Evolutionary conservation across 768 basidiomycete genomes (phyloP).

Genomic region (Boletus eberwhitei): DNA sequence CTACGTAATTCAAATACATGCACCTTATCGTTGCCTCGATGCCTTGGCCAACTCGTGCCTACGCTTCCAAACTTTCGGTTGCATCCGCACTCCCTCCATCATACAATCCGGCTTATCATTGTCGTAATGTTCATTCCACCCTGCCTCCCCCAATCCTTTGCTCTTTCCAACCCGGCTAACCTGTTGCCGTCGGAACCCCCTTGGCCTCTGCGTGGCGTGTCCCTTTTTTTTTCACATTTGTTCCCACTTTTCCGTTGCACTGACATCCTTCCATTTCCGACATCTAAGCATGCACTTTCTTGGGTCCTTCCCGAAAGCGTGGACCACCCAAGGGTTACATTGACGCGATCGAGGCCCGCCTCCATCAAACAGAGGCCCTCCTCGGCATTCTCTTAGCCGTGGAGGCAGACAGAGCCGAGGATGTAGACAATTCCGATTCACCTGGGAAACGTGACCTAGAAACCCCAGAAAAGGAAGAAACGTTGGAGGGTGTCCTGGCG

Average conservation of each 20-base stretch:
- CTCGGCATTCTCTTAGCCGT: constrained; percentile 73
- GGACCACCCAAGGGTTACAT: constrained; percentile 94
- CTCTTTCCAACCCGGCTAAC: constrained; percentile 4
- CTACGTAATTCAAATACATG: constrained; percentile 11
- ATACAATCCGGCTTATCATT: constrained; percentile 11
- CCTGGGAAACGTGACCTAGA: constrained; percentile 22
- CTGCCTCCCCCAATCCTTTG: constrained; percentile 6
- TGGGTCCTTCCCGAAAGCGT: constrained; percentile 77
- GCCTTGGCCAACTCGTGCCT: not conserved
- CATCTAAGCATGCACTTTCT: constrained; percentile 65
- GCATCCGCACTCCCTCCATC: constrained; percentile 10
- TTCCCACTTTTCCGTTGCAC: constrained; percentile 4
- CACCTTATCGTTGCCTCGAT: constrained; percentile 7
- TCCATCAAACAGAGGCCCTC: constrained; percentile 89
- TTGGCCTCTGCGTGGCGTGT: not conserved
- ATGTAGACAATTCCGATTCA: constrained; percentile 29
- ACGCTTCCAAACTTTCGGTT: not conserved
- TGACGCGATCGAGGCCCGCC: constrained; percentile 86
- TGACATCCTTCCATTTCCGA: not conserved
- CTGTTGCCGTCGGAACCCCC: constrained; percentile 5
- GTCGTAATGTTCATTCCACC: constrained; percentile 15
- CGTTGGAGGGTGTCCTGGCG: constrained; percentile 37
- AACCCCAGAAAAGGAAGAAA: constrained; percentile 10
- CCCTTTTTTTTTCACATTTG: not conserved
- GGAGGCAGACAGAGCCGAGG: constrained; percentile 26